Percentiles rank a stretch among this genome's conserved stretches.
Conservation (phyloP, 1,139 yeast species). For the Yamadazyma sp. region DNA sequence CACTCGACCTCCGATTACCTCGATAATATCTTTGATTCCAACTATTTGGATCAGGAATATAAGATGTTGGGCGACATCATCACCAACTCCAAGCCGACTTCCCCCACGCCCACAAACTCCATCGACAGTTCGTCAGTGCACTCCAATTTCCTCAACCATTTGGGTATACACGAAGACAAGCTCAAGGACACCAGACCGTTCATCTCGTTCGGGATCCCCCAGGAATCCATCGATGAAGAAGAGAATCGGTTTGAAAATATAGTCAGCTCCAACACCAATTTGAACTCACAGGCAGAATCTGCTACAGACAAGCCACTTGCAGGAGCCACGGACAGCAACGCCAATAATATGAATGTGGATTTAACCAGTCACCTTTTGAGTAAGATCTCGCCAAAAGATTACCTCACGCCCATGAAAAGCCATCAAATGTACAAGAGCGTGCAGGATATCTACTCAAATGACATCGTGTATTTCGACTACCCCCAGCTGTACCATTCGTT, state of each 20-base stretch:
- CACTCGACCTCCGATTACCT: slow-evolving; percentile 15
- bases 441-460: slow-evolving; percentile 60
- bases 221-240: slow-evolving; percentile 5
- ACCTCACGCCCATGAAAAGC: slow-evolving; percentile 56
- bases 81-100: slow-evolving; percentile 50
- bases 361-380: slow-evolving; percentile 12
- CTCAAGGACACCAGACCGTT: slow-evolving; percentile 41
- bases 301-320: neutral
- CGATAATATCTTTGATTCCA: slow-evolving; percentile 32
- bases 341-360: slow-evolving; percentile 8
- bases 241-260: slow-evolving; percentile 1
- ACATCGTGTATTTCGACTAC: slow-evolving; percentile 60
- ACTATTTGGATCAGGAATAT: slow-evolving; percentile 56
- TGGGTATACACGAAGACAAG: slow-evolving; percentile 16
- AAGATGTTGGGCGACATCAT: slow-evolving; percentile 57
- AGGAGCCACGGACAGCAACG: no score
- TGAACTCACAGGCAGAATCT: no score
- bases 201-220: slow-evolving; percentile 38
- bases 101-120: slow-evolving; percentile 35
- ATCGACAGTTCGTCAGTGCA: slow-evolving; percentile 7
- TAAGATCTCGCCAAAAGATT: slow-evolving; percentile 18
- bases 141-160: slow-evolving; percentile 17
- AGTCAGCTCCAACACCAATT: neutral
- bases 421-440: slow-evolving; percentile 64
- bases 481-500: slow-evolving; percentile 67